These are phyloP conservation scores for Leccinum broughii DNA, from an alignment of 768 basidiomycete genomes.

Conservation along the genomic window DNA sequence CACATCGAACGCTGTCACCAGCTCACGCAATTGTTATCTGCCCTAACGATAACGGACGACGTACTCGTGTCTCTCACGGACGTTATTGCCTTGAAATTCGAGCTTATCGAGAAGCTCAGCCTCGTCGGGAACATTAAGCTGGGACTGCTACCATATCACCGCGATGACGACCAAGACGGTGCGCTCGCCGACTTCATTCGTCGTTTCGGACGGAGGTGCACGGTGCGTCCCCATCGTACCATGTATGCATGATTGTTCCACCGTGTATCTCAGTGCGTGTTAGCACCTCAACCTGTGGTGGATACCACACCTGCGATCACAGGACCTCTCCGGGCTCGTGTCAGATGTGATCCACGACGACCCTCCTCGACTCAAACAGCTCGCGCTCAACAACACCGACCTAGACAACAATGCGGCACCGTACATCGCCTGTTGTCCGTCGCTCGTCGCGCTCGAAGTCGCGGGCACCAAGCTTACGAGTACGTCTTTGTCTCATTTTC, in stretches of 20 bases:
- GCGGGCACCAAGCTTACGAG: conserved; percentile 57
- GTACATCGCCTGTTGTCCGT: conserved; percentile 52
- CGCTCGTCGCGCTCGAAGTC: conserved; percentile 51
- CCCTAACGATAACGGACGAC: no score
- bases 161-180: no score
- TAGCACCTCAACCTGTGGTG: conserved; percentile 57
- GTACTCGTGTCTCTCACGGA: no score
- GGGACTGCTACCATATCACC: no score
- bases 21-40: conserved; percentile 30
- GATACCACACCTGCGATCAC: conserved; percentile 49
- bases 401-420: conserved; percentile 59
- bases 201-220: no score
- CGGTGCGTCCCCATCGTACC: no score
- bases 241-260: neutral
- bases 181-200: no score
- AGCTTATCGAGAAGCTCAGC: no score
- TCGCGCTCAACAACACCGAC: conserved; percentile 59
- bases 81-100: no score
- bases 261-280: neutral
- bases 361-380: conserved; percentile 43
- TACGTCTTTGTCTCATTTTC: no score
- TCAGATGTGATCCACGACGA: conserved; percentile 11
- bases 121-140: no score
- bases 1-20: conserved; percentile 15
- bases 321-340: conserved; percentile 52